A percentile compares a stretch with the other conserved stretches of the same genome.
phyloP scores from a whole-genome alignment of 1,284 basidiomycete genomes.

The Inonotus obliquus region DNA sequence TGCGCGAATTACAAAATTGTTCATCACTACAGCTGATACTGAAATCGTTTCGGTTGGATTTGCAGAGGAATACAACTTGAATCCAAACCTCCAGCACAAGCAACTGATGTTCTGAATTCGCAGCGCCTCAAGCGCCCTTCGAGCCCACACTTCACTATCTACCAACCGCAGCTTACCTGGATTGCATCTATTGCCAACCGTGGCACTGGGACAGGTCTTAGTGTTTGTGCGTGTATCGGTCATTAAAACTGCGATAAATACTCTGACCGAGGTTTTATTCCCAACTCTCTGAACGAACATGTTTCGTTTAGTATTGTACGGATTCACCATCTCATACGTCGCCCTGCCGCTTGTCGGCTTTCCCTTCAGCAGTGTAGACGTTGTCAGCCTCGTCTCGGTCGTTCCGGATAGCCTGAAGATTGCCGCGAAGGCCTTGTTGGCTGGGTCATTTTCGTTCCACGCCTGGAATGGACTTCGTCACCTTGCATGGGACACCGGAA shows the following conservation, averaged over 20 bases:
- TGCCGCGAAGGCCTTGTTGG: slow-evolving; percentile 70
- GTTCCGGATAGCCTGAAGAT: slow-evolving; percentile 76
- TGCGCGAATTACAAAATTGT: slow-evolving; percentile 26
- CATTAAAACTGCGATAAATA: background rate
- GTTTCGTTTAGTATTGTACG: slow-evolving; percentile 70
- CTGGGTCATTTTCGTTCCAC: slow-evolving; percentile 88
- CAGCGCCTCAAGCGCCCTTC: slow-evolving; percentile 84
- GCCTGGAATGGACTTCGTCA: slow-evolving; percentile 89
- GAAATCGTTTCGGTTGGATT: background rate
- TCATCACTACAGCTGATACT: background rate
- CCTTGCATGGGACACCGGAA: slow-evolving; percentile 86
- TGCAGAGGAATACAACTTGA: slow-evolving; percentile 56
- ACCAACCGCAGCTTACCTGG: slow-evolving; percentile 95
- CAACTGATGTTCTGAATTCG: slow-evolving; percentile 72
- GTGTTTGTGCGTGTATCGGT: slow-evolving; percentile 54
- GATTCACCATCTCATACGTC: slow-evolving; percentile 85
- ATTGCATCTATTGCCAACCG: slow-evolving; percentile 82
- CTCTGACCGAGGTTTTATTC: slow-evolving; percentile 2
- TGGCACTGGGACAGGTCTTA: slow-evolving; percentile 76
- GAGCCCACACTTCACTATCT: slow-evolving; percentile 94
- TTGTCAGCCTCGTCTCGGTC: slow-evolving; percentile 67
- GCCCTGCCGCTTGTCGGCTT: slow-evolving; percentile 64
- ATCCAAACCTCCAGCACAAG: slow-evolving; percentile 54
- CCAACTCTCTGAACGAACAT: background rate
- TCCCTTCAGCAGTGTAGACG: slow-evolving; percentile 69